Conservation (phyloP, 306 rosid genomes). For the Pyrus communis region DNA sequence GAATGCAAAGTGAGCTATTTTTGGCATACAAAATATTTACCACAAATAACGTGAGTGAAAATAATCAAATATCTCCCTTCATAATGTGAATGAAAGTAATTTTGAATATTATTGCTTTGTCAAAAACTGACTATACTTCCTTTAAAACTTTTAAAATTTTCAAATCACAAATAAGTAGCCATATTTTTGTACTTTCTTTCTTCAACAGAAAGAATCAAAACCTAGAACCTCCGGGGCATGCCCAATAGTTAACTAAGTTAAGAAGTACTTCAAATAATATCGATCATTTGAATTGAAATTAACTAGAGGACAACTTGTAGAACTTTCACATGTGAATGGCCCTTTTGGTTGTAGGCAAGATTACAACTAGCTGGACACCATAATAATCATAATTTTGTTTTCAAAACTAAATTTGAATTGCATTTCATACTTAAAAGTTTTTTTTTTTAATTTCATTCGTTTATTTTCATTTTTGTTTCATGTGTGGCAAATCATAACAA, state of each 20-base stretch:
- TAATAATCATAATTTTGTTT: neutral
- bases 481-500: neutral
- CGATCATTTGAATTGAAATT: neutral
- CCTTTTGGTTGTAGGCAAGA: neutral
- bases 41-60: neutral
- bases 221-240: neutral
- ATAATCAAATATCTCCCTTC: too few relatives aligned
- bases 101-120: too few relatives aligned
- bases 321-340: neutral
- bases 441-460: neutral
- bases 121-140: too few relatives aligned
- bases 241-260: neutral
- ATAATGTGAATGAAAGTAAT: neutral
- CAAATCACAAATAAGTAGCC: neutral
- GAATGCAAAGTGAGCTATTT: neutral
- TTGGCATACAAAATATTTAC: too few relatives aligned
- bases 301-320: neutral
- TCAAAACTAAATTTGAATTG: neutral
- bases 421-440: too few relatives aligned
- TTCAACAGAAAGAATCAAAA: neutral
- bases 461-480: too few relatives aligned
- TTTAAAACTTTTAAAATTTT: too few relatives aligned
- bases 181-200: neutral
- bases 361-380: neutral
- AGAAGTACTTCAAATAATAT: neutral